Percentiles rank a stretch among this genome's conserved stretches.
phyloP scores from a whole-genome alignment of 202 grass and related monocot genomes.

The Elaeis oleifera region DNA sequence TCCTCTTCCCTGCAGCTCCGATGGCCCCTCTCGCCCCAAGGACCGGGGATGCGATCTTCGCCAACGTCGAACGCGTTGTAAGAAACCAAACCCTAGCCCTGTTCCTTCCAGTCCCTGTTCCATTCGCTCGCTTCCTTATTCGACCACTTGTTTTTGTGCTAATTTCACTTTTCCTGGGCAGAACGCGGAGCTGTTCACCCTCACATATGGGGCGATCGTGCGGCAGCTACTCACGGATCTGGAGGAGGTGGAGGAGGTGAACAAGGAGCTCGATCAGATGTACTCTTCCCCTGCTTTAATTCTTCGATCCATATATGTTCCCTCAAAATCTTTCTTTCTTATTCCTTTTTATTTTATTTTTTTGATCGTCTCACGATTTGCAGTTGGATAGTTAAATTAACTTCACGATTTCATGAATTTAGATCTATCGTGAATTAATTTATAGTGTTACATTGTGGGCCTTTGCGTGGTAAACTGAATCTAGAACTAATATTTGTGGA shows the following conservation, averaged over 20 bases:
- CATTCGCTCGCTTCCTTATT: neutral
- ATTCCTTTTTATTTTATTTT: slow-evolving; percentile 1
- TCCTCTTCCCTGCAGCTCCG: neutral
- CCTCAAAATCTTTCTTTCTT: too few relatives aligned
- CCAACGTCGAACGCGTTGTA: slow-evolving; percentile 1
- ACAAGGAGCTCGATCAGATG: slow-evolving; percentile 99
- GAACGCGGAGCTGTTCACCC: slow-evolving; percentile 97
- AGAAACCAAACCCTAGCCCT: neutral
- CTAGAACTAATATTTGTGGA: too few relatives aligned
- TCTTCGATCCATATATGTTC: neutral
- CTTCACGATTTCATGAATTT: too few relatives aligned
- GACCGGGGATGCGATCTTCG: neutral
- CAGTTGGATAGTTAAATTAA: too few relatives aligned
- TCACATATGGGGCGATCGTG: slow-evolving; percentile 94
- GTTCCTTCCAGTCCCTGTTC: neutral
- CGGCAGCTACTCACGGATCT: slow-evolving; percentile 97
- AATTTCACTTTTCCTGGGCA: slow-evolving; percentile 15
- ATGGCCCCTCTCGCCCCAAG: slow-evolving; percentile 1
- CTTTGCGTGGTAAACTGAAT: too few relatives aligned
- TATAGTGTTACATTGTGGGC: too few relatives aligned
- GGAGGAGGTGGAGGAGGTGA: slow-evolving; percentile 98
- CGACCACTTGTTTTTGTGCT: neutral
- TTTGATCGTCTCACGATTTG: neutral
- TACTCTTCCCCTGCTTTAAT: slow-evolving; percentile 5
- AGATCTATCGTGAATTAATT: too few relatives aligned